Percentiles rank a stretch among this genome's conserved stretches.
These are phyloP conservation scores for Scedosporium minutisporum DNA, from an alignment of 2,329 filamentous ascomycete species.

Conservation along the genomic window DNA sequence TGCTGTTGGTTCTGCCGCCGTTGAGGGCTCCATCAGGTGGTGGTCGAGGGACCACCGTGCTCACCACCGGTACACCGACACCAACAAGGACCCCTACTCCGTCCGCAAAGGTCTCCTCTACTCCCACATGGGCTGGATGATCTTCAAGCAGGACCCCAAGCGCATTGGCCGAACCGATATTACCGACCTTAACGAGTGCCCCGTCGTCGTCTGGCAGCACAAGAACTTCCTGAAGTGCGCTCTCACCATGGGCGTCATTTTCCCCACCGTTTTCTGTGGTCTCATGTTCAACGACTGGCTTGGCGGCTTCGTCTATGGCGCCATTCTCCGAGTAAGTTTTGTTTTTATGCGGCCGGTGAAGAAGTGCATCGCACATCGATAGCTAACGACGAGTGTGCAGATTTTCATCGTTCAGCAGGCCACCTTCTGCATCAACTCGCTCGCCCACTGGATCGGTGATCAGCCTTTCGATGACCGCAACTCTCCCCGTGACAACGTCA, in stretches of 20 bases:
- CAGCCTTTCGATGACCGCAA: slow-evolving; percentile 91
- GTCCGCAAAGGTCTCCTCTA: slow-evolving; percentile 81
- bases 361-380: neutral
- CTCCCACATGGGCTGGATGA: slow-evolving; percentile 82
- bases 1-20: slow-evolving; percentile 70
- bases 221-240: slow-evolving; percentile 76
- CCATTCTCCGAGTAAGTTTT: slow-evolving; percentile 53
- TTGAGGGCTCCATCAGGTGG: slow-evolving; percentile 81
- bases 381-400: slow-evolving; percentile 1
- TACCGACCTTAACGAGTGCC: slow-evolving; percentile 76
- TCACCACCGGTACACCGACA: slow-evolving; percentile 87
- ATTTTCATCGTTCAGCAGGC: slow-evolving; percentile 88
- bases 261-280: slow-evolving; percentile 68
- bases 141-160: slow-evolving; percentile 90
- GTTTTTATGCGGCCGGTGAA: neutral
- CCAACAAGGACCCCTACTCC: slow-evolving; percentile 84
- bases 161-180: slow-evolving; percentile 81
- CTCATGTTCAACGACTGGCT: slow-evolving; percentile 72
- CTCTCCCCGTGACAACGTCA: slow-evolving; percentile 78
- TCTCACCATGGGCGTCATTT: slow-evolving; percentile 63
- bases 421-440: slow-evolving; percentile 86
- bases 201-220: slow-evolving; percentile 81
- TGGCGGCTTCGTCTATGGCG: slow-evolving; percentile 76
- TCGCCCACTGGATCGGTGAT: slow-evolving; percentile 85
- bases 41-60: slow-evolving; percentile 81